These are phyloP conservation scores for Calonectria pseudoreteaudii DNA, from an alignment of 2,329 filamentous ascomycete species.

Conservation along the genomic window DNA sequence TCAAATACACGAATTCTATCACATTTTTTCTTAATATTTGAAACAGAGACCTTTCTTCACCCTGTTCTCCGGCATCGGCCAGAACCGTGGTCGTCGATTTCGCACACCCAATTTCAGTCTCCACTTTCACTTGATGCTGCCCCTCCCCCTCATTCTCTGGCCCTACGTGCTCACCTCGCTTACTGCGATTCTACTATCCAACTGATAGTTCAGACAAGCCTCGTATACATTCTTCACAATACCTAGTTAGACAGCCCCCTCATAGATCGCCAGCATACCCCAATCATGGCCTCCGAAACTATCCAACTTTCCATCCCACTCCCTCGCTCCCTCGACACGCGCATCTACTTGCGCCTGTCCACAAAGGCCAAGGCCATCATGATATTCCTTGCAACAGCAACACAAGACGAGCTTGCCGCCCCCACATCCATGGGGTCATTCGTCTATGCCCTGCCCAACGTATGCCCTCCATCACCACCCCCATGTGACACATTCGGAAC, in stretches of 20 bases:
- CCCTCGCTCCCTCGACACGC: conserved; percentile 70
- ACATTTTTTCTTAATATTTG: not conserved
- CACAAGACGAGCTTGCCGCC: conserved; percentile 62
- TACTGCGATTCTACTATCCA: not conserved
- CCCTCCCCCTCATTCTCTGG: conserved; percentile 7
- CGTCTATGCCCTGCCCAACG: conserved; percentile 93
- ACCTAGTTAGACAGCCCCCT: not conserved
- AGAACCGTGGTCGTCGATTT: not conserved
- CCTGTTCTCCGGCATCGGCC: not conserved
- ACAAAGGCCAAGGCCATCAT: conserved; percentile 68
- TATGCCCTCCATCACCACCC: conserved; percentile 54
- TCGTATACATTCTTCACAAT: not conserved
- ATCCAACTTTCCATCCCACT: conserved; percentile 69
- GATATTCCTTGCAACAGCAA: conserved; percentile 71
- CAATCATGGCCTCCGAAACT: conserved; percentile 41
- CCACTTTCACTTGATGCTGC: conserved; percentile 5
- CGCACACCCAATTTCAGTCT: not conserved
- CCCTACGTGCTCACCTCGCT: not conserved
- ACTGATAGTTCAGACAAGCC: not conserved
- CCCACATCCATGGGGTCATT: conserved; percentile 82
- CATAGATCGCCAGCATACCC: not conserved
- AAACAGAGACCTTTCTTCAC: not conserved
- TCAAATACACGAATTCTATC: not conserved
- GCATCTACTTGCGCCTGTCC: conserved; percentile 70
- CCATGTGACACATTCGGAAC: conserved; percentile 15